Base-by-base conservation (phyloP, 139 green algal species). In the Tetraselmis striata region DNA sequence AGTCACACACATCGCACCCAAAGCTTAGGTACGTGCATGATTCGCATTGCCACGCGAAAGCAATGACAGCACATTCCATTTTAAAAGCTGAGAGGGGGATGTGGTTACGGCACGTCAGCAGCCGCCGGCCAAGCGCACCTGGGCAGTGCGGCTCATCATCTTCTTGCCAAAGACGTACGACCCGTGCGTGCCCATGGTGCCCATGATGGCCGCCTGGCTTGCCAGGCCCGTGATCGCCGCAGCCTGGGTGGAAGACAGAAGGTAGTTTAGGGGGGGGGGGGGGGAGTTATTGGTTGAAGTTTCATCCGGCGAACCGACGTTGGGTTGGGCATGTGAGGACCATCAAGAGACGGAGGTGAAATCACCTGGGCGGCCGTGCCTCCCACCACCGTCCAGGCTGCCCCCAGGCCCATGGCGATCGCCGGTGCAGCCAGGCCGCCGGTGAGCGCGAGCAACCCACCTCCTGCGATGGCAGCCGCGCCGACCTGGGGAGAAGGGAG, bases 361-460 rank as follows among this genome's bases (percentile, higher is more conserved):
- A n/a, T 67, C 18, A 67, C 45, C 45, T 67, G 45, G 11, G 82
- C 87, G 59, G 77, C 83, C 22, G 79, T 79, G 31, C 85, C 90
- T 26, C 90, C 89, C 2, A 89, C 83, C 23, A 93, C 83, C 1
- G 84, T 86, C 28, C 95, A 87, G 31, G 90, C 88, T 27, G 86
- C 85, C 29, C 92, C 91, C 23, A 96, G 80, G 18, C 93, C 93
- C 0, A 92, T 92, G 22, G 92, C 94, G 24, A 97, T 92, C 2
- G 93, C 94, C 23, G 94, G 94, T 0, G 94, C 94, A 18, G 93
- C 93, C 76, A 97, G 83, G 2, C 94, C 94, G 25, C 93, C 88
- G 0, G 93, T 96, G 11, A 96, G 82, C 0, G 92, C 93, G 78
- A 96, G 92, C 74, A 96, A 83, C 1, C 88, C 93, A 5, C 92